Evolutionary conservation across 1,139 yeast genomes (phyloP).

Genomic region (Yamadazyma mexicana): DNA sequence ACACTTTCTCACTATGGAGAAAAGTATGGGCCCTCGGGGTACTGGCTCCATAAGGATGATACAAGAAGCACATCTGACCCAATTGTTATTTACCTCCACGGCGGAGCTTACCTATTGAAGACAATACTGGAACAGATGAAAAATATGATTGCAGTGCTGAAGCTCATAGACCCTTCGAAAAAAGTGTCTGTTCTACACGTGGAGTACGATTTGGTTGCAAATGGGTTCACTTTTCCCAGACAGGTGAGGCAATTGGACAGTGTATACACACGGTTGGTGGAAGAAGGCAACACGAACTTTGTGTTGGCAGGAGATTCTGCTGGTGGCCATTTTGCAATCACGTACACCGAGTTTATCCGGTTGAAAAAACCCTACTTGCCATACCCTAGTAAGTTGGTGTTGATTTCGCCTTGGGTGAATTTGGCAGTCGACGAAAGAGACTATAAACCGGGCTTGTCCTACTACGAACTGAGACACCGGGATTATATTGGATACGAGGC

Average conservation of each 20-base stretch:
- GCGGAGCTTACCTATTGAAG: conserved; percentile 45
- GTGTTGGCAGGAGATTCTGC: conserved; percentile 43
- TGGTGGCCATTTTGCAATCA: conserved; percentile 39
- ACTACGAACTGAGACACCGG: conserved; percentile 29
- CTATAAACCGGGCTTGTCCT: conserved; percentile 31
- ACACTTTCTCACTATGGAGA: conserved; percentile 33
- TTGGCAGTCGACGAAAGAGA: conserved; percentile 10
- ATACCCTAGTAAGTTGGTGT: conserved; percentile 32
- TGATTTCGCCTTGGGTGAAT: conserved; percentile 45
- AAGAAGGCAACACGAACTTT: conserved; percentile 32
- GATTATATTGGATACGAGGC: conserved; percentile 29
- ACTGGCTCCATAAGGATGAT: conserved; percentile 38
- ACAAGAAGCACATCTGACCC: conserved; percentile 30
- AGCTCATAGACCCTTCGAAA: conserved; percentile 27
- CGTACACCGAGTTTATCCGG: conserved; percentile 29
- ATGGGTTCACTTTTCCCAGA: conserved; percentile 33
- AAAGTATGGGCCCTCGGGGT: conserved; percentile 29
- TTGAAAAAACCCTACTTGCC: conserved; percentile 13
- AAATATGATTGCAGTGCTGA: conserved; percentile 29
- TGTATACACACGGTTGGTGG: conserved; percentile 29
- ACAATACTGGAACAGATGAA: conserved; percentile 35
- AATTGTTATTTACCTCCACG: conserved; percentile 39
- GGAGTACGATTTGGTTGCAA: conserved; percentile 39
- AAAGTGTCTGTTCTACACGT: conserved; percentile 33
- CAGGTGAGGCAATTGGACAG: conserved; percentile 36